phyloP scores from a whole-genome alignment of 2,329 filamentous ascomycete genomes.

The Fusarium tjaetaba region DNA sequence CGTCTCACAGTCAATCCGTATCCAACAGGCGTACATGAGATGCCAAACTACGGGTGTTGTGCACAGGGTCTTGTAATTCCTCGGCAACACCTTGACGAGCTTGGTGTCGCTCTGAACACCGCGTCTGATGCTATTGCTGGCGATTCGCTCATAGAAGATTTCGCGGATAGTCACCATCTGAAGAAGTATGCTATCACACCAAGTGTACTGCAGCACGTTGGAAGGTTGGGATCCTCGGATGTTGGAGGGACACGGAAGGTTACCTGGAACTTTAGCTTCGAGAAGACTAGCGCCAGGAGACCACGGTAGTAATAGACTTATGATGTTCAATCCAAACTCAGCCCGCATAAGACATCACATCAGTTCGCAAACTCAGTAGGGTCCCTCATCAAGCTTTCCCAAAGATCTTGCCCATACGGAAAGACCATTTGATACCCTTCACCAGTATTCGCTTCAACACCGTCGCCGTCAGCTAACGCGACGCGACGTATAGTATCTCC shows the following conservation, averaged over 20 bases:
- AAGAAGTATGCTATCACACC: conserved; percentile 48
- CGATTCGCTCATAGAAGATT: conserved; percentile 47
- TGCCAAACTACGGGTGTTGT: conserved; percentile 50
- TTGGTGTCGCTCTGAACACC: conserved; percentile 31
- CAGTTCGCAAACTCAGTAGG: not conserved
- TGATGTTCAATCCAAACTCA: not conserved
- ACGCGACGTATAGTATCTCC: not conserved
- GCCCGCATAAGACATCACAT: not conserved
- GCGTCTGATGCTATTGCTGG: conserved; percentile 40
- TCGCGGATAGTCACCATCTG: conserved; percentile 38
- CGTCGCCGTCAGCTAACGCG: not conserved
- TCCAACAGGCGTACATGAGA: conserved; percentile 43
- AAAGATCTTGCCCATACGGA: not conserved
- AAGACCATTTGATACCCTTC: not conserved
- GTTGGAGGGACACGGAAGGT: conserved; percentile 34
- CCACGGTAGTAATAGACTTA: not conserved
- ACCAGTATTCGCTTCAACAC: not conserved
- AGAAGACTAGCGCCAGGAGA: not conserved
- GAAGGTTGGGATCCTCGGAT: conserved; percentile 43
- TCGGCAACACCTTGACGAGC: conserved; percentile 32
- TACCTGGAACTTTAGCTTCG: conserved; percentile 49
- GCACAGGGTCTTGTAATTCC: conserved; percentile 49
- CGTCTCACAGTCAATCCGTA: conserved; percentile 40
- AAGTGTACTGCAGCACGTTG: conserved; percentile 48
- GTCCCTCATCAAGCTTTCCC: not conserved